Percentiles rank a stretch among this genome's conserved stretches.
Conservation (phyloP, 345 rosid species). For the Triadica sebifera region DNA sequence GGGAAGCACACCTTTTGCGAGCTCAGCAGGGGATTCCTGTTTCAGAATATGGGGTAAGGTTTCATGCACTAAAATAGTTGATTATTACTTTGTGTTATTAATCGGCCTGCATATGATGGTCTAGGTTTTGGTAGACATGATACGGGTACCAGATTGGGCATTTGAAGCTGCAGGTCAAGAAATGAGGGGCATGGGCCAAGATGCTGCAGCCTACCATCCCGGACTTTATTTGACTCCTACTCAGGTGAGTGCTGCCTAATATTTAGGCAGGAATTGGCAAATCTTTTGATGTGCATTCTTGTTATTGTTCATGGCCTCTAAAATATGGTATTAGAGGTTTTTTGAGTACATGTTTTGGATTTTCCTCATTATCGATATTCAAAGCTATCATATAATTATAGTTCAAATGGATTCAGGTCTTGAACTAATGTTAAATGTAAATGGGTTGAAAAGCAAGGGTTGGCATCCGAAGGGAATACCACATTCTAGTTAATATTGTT, state of each 20-base stretch:
- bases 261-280: neutral
- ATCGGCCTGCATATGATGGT: conserved; percentile 11
- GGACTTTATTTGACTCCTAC: conserved; percentile 91
- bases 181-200: conserved; percentile 93
- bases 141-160: conserved; percentile 98
- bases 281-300: neutral
- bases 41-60: conserved; percentile 89
- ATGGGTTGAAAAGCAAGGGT: neutral
- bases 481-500: neutral
- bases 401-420: neutral
- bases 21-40: conserved; percentile 95
- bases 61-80: conserved; percentile 14
- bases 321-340: neutral
- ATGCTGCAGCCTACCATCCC: conserved; percentile 89
- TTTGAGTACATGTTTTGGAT: neutral
- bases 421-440: neutral
- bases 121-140: conserved; percentile 92
- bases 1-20: conserved; percentile 75
- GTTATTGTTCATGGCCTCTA: neutral
- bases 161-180: conserved; percentile 99
- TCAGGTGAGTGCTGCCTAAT: conserved; percentile 50
- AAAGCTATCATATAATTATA: neutral
- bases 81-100: neutral
- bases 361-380: neutral
- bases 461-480: neutral